A percentile compares a stretch with the other conserved stretches of the same genome.
Evolutionary conservation across 495 filamentous ascomycete genomes (phyloP).

Genomic region (Podospora bellae-mahoneyi): DNA sequence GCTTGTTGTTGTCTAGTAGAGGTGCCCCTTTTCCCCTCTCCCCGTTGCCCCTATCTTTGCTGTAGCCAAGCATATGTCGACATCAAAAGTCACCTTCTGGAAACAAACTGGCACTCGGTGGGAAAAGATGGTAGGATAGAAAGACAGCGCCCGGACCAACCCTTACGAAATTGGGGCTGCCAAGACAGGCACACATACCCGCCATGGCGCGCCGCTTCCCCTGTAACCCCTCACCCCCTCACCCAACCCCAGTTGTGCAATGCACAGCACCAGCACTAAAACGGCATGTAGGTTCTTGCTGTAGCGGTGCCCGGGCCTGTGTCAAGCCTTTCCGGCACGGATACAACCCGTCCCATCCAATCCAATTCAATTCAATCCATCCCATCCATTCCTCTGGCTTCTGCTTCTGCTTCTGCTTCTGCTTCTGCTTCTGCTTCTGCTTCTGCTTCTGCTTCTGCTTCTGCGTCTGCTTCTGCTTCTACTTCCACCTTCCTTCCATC

Average conservation of each 20-base stretch:
- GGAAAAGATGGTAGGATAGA: background rate
- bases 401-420: too few relatives aligned
- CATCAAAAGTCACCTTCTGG: background rate
- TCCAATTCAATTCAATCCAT: background rate
- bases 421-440: too few relatives aligned
- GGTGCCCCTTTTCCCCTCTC: conserved; percentile 10
- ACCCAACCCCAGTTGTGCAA: conserved; percentile 6
- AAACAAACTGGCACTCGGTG: background rate
- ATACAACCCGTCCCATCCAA: conserved; percentile 14
- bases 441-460: background rate
- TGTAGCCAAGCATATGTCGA: background rate
- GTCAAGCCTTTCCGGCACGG: conserved; percentile 28
- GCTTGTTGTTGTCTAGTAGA: background rate
- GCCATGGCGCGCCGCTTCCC: conserved; percentile 8
- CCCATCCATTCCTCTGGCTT: background rate
- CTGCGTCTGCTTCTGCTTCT: conserved; percentile 14
- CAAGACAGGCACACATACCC: conserved; percentile 4
- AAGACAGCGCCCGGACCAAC: background rate
- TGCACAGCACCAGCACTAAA: conserved; percentile 22
- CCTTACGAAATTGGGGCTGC: background rate
- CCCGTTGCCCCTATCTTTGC: conserved; percentile 22
- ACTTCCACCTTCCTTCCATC: conserved; percentile 1
- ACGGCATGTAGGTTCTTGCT: conserved; percentile 13
- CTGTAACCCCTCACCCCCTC: conserved; percentile 14
- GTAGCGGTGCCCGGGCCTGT: conserved; percentile 16